Conservation (phyloP, 2,329 filamentous ascomycete genomes). For the Ophiocordyceps camponoti-leonardi region DNA sequence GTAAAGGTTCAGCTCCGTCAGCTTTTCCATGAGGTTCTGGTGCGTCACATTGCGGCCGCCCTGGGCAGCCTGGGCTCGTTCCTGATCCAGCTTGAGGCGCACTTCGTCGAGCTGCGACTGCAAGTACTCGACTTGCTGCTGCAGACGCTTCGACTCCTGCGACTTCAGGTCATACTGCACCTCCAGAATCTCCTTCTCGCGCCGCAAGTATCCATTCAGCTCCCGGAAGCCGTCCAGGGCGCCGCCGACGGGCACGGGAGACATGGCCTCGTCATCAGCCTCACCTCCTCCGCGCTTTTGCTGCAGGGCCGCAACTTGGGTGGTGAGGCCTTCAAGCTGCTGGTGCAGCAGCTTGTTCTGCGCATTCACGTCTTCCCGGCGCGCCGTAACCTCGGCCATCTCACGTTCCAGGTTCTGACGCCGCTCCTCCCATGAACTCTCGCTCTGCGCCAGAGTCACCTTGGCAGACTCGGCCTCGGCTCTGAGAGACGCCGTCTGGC, state of each 20-base stretch:
- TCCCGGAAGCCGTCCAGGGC: slow-evolving; percentile 68
- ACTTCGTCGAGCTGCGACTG: slow-evolving; percentile 80
- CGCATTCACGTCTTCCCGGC: slow-evolving; percentile 67
- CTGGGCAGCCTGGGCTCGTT: slow-evolving; percentile 61
- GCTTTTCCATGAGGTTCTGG: slow-evolving; percentile 81
- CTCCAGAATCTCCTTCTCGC: slow-evolving; percentile 94
- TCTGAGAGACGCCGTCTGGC: slow-evolving; percentile 55
- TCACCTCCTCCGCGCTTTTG: slow-evolving; percentile 46
- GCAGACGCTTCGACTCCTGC: slow-evolving; percentile 74
- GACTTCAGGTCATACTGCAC: slow-evolving; percentile 85
- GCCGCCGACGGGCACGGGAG: slow-evolving; percentile 33
- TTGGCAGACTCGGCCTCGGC: slow-evolving; percentile 78
- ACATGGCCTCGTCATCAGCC: slow-evolving; percentile 34
- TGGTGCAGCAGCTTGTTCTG: slow-evolving; percentile 86
- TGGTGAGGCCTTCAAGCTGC: slow-evolving; percentile 68
- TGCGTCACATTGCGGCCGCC: slow-evolving; percentile 59
- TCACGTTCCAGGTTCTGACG: slow-evolving; percentile 71
- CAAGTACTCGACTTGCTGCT: slow-evolving; percentile 77
- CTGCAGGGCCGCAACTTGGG: slow-evolving; percentile 66
- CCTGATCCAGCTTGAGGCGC: slow-evolving; percentile 76
- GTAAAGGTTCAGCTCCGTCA: slow-evolving; percentile 91
- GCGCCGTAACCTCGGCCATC: slow-evolving; percentile 56
- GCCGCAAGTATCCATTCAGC: slow-evolving; percentile 76
- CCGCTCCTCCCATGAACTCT: slow-evolving; percentile 76
- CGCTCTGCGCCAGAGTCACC: slow-evolving; percentile 58